Conservation (phyloP, 768 basidiomycete species). For the Termitomyces sp. region DNA sequence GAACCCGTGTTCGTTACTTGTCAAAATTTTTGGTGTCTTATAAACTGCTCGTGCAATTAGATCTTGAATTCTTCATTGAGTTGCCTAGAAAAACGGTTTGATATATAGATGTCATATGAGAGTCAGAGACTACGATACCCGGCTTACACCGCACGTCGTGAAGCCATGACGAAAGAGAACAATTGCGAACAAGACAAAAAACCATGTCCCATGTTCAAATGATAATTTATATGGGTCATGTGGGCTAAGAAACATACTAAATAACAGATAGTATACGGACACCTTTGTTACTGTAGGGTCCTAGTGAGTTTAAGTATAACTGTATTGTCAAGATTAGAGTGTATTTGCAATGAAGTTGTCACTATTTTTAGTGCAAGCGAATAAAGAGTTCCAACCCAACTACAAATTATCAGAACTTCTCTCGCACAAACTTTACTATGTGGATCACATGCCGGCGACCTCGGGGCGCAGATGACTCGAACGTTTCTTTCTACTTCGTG, state of each 20-base stretch:
- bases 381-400: background rate
- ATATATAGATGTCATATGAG: background rate
- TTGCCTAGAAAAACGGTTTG: background rate
- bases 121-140: background rate
- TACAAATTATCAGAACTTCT: background rate
- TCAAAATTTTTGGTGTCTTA: slow-evolving; percentile 19
- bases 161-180: background rate
- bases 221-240: background rate
- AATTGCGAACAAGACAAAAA: background rate
- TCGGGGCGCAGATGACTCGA: background rate
- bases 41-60: slow-evolving; percentile 40
- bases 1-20: slow-evolving; percentile 25
- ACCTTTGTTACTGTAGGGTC: background rate
- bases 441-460: background rate
- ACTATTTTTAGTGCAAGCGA: too few species aligned
- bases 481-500: background rate
- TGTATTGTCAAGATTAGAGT: too few species aligned
- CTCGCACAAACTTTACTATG: background rate
- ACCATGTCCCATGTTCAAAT: background rate
- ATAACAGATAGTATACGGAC: background rate
- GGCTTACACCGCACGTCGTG: background rate
- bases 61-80: slow-evolving; percentile 27
- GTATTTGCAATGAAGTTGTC: too few species aligned
- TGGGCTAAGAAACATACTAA: background rate
- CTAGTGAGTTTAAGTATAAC: too few species aligned